These are phyloP conservation scores for Pleurotus citrinopileatus DNA, from an alignment of 768 basidiomycete genomes.

Conservation along the genomic window DNA sequence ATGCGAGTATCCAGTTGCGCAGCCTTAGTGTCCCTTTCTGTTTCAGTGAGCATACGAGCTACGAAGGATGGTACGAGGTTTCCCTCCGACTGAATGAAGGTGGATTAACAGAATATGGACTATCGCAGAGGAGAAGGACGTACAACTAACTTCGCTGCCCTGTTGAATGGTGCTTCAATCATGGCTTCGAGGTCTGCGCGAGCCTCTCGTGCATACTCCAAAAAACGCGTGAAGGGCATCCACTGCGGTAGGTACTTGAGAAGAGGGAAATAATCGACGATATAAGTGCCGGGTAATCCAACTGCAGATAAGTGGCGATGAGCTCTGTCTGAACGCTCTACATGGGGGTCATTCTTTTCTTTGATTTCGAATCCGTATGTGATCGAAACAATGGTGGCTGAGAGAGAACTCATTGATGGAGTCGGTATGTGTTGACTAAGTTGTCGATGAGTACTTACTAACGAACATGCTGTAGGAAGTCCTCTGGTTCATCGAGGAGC, in stretches of 20 bases:
- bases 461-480: slow-evolving; percentile 30
- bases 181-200: no score
- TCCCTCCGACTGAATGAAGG: neutral
- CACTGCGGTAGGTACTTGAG: neutral
- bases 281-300: neutral
- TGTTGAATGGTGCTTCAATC: neutral
- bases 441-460: slow-evolving; percentile 26
- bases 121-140: neutral
- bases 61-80: neutral
- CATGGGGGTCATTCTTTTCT: no score
- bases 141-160: neutral
- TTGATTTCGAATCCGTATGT: neutral
- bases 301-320: neutral
- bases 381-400: neutral
- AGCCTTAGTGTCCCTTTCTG: neutral
- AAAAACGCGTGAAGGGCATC: neutral
- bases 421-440: neutral
- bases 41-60: neutral
- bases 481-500: slow-evolving; percentile 31
- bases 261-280: neutral
- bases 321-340: no score
- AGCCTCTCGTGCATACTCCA: neutral
- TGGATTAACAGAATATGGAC: neutral
- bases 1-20: neutral
- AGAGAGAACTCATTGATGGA: neutral